Evolutionary conservation across 2,329 filamentous ascomycete species (phyloP).

Genomic region (Teratosphaeria gauchensis): DNA sequence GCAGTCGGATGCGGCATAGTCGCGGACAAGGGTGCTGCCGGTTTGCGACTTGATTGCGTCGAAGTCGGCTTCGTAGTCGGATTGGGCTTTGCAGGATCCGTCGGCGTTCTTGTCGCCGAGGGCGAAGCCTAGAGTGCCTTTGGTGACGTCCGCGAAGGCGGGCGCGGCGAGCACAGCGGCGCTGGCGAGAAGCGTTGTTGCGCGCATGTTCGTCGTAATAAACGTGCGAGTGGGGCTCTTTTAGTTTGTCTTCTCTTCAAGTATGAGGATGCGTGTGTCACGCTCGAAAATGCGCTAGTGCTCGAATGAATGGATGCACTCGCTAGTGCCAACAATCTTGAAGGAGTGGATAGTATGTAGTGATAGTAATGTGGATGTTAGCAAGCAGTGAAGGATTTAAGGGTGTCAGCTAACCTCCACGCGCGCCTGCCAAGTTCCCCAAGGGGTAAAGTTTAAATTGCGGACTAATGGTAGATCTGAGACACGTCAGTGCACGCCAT

Average conservation of each 20-base stretch:
- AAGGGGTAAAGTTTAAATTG: background rate
- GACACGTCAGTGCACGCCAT: background rate
- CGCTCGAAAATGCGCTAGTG: background rate
- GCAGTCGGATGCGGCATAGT: slow-evolving; percentile 59
- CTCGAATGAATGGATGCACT: background rate
- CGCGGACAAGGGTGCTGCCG: slow-evolving; percentile 49
- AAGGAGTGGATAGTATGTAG: background rate
- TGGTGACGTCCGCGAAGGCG: background rate
- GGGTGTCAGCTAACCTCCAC: background rate
- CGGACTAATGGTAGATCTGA: background rate
- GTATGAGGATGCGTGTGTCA: background rate
- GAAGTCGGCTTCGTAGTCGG: slow-evolving; percentile 58
- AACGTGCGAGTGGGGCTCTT: background rate
- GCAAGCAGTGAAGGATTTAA: background rate
- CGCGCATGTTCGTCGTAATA: background rate
- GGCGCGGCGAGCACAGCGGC: background rate
- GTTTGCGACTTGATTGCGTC: slow-evolving; percentile 46
- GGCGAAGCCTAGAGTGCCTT: slow-evolving; percentile 51
- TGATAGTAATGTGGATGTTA: background rate
- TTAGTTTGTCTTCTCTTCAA: too few species aligned
- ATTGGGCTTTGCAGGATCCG: slow-evolving; percentile 50
- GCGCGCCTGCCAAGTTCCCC: background rate
- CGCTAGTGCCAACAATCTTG: background rate
- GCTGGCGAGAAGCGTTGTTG: background rate
- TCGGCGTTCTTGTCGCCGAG: slow-evolving; percentile 55